phyloP scores from a whole-genome alignment of 371 early-diverging fungal species.

The Mucor plumbeus region DNA sequence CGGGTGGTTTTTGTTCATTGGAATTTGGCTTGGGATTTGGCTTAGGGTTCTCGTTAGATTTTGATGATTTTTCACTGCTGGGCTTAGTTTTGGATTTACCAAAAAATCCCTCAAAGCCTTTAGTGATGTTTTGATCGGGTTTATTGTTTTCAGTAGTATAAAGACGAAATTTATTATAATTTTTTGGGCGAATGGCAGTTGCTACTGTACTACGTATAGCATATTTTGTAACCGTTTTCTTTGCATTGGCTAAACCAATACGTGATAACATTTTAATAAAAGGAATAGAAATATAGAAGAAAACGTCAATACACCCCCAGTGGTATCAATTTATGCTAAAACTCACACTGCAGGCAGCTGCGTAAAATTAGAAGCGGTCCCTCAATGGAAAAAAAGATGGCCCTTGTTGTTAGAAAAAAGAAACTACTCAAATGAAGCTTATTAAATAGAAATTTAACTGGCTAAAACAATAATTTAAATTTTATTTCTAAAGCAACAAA shows the following conservation, averaged over 20 bases:
- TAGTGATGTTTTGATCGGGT: slow-evolving; percentile 28
- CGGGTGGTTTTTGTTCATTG: slow-evolving; percentile 30
- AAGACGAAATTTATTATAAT: slow-evolving; percentile 1
- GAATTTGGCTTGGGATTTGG: background rate
- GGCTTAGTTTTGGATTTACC: slow-evolving; percentile 27
- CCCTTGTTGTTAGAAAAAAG: background rate
- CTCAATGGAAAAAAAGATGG: background rate
- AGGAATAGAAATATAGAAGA: background rate
- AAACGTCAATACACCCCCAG: slow-evolving; percentile 2
- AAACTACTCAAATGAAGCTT: background rate
- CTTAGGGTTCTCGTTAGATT: slow-evolving; percentile 9
- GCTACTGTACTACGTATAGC: slow-evolving; percentile 14
- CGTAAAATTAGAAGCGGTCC: slow-evolving; percentile 8
- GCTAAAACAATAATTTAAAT: background rate
- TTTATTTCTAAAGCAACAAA: slow-evolving; percentile 65
- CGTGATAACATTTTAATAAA: background rate
- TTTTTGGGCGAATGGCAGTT: background rate
- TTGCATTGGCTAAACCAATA: background rate
- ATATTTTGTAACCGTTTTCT: slow-evolving; percentile 10
- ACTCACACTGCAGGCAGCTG: background rate
- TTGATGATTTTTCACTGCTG: slow-evolving; percentile 18
- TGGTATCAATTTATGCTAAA: slow-evolving; percentile 5
- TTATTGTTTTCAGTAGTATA: slow-evolving; percentile 21
- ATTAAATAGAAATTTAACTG: background rate
- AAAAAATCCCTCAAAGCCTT: slow-evolving; percentile 53